phyloP scores from a whole-genome alignment of 345 rosid species.

The Barbarea vulgaris region DNA sequence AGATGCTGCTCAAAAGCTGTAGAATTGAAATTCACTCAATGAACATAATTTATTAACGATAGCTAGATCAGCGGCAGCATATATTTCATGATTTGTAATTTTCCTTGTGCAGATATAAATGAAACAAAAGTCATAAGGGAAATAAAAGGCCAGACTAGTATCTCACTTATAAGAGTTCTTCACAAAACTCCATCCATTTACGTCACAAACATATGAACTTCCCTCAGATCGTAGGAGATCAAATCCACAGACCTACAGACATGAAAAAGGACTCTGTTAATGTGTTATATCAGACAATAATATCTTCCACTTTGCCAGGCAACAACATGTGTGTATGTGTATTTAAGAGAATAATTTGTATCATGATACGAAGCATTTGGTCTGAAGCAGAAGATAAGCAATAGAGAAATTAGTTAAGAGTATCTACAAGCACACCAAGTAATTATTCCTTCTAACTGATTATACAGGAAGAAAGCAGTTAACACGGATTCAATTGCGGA shows the following conservation, averaged over 20 bases:
- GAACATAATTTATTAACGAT: not conserved
- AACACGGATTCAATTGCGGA: not conserved
- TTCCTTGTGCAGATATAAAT: not conserved
- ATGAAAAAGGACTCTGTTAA: not conserved
- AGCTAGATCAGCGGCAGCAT: conserved; percentile 5
- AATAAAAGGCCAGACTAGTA: conserved; percentile 20
- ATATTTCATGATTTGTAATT: conserved; percentile 1
- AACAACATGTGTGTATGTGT: conserved; percentile 3
- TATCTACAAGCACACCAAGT: conserved; percentile 10
- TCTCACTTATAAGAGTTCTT: conserved; percentile 96
- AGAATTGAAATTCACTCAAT: not conserved
- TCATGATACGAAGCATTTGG: not conserved
- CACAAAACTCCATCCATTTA: conserved; percentile 99
- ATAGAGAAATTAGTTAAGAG: not conserved
- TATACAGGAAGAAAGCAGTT: not conserved
- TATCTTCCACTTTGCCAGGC: not conserved
- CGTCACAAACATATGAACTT: conserved; percentile 95
- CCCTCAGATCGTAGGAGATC: conserved; percentile 98
- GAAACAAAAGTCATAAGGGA: not conserved
- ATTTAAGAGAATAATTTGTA: not conserved
- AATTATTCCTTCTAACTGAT: not conserved
- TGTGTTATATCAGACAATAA: conserved; percentile 5
- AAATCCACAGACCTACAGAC: conserved; percentile 93
- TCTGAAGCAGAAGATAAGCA: not conserved
- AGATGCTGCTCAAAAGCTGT: conserved; percentile 1